phyloP scores from a whole-genome alignment of 805 yeast species.

The Wickerhamiella dianesei region DNA sequence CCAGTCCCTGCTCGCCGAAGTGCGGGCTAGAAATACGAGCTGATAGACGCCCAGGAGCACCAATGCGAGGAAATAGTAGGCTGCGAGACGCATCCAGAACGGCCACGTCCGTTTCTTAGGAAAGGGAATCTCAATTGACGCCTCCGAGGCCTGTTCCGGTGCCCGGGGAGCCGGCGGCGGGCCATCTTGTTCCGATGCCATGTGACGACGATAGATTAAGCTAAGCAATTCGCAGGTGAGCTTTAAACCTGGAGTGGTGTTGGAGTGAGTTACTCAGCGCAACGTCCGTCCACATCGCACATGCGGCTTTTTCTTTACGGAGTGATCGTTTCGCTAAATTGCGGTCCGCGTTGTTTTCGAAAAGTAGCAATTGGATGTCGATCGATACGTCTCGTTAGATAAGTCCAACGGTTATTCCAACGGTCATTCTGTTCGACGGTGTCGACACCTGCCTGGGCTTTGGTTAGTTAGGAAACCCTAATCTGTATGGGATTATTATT shows the following conservation, averaged over 20 bases:
- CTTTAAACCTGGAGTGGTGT: too few species aligned
- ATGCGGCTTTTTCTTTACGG: background rate
- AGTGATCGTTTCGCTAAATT: background rate
- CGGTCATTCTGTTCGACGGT: too few species aligned
- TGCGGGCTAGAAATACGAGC: conserved; percentile 20
- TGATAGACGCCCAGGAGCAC: conserved; percentile 16
- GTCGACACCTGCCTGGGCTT: too few species aligned
- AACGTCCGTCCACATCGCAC: background rate
- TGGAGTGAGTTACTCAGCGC: background rate
- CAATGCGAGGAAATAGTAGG: conserved; percentile 12
- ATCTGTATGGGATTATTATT: too few species aligned
- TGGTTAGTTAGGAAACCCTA: too few species aligned
- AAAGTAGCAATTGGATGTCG: too few species aligned
- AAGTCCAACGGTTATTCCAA: too few species aligned
- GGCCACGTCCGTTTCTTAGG: background rate
- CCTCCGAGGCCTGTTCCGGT: background rate
- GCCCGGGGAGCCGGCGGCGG: background rate
- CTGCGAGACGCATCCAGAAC: conserved; percentile 19
- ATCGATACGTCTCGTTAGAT: too few species aligned
- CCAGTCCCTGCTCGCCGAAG: conserved; percentile 20
- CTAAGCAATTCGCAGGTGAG: too few species aligned
- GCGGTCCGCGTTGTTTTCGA: too few species aligned
- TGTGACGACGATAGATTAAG: background rate
- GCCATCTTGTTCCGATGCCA: background rate
- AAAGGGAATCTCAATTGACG: background rate